Evolutionary conservation across 257 asterid species (phyloP).

Genomic region (Lycium barbarum): DNA sequence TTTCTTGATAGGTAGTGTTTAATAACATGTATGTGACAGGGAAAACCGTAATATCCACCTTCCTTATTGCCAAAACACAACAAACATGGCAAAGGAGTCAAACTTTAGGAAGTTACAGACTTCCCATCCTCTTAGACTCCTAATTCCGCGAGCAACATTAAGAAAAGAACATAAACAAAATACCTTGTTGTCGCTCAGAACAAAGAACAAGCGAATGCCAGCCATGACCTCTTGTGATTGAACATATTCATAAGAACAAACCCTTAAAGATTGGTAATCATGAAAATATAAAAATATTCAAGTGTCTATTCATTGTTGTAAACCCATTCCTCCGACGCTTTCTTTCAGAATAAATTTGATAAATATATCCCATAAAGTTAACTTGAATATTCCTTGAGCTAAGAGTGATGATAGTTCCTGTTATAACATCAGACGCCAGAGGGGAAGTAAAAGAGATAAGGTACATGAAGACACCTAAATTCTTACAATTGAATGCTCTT

Average conservation of each 20-base stretch:
- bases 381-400: constrained; percentile 10
- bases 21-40: not conserved
- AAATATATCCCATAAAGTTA: not conserved
- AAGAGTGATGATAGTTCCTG: constrained; percentile 6
- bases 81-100: not conserved
- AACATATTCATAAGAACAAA: not conserved
- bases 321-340: not conserved
- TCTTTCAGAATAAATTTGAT: constrained; percentile 12
- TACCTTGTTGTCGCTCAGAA: not conserved
- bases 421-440: constrained; percentile 33
- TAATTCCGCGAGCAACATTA: not conserved
- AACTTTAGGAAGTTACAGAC: not conserved
- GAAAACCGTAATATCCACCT: not conserved
- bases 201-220: not conserved
- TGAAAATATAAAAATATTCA: not conserved
- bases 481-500: constrained; percentile 78
- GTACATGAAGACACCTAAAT: constrained; percentile 11
- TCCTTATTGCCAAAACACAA: constrained; percentile 7
- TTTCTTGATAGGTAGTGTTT: not conserved
- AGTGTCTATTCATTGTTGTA: not conserved
- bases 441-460: constrained; percentile 14
- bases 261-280: not conserved
- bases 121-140: constrained; percentile 19
- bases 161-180: not conserved
- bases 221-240: constrained; percentile 18